Evolutionary conservation across 768 basidiomycete genomes (phyloP), one percentile per base, ranked within the genome.

Genomic region (Pisolithus tinctorius): DNA sequence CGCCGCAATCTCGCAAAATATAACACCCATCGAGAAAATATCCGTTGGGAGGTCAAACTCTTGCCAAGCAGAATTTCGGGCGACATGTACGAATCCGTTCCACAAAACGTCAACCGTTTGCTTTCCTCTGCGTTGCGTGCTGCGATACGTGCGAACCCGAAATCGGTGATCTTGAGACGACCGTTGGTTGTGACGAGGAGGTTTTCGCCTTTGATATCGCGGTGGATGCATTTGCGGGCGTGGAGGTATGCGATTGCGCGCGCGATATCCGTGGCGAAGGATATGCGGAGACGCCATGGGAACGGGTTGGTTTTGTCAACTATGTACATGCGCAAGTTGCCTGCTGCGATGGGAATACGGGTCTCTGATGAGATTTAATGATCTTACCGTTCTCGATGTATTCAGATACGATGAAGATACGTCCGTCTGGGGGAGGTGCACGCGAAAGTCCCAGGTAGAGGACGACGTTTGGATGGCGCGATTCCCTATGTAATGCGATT

Each of bases 191-290:
- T 97, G 20, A 97, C 84, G n/a, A 98, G 81, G 26, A 98, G 77
- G 59, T 99, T 99, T 72, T 98, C 95, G 36, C 93, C 94, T 68
- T 99, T 99, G 57, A 99, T 77, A 69, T 99, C 95, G 29, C 85
- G 83, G 59, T 88, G 86, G 55, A 88, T 88, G 67, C 86, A 87
- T 65, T 90, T 88, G 39, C 95, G 81, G 13, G 95, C 94, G 59
- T 98, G 95, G 11, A 97, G 86, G 67, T 97, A 99, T 5, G 95
- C 93, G n/a, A 99, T 79, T 0, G 95, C 93, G 14, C 95, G 84
- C 6, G 93, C 77, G 31, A 96, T 88, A 65, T 99, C 95, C 6
- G 86, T 94, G 31, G 95, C 92, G 69, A 99, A 99, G 11, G 90
- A 93, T 38, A 99, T 71, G 8, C 95, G 82, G 42, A 98, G 80